Evolutionary conservation across 768 basidiomycete genomes (phyloP).

Genomic region (Tulasnella sp.): DNA sequence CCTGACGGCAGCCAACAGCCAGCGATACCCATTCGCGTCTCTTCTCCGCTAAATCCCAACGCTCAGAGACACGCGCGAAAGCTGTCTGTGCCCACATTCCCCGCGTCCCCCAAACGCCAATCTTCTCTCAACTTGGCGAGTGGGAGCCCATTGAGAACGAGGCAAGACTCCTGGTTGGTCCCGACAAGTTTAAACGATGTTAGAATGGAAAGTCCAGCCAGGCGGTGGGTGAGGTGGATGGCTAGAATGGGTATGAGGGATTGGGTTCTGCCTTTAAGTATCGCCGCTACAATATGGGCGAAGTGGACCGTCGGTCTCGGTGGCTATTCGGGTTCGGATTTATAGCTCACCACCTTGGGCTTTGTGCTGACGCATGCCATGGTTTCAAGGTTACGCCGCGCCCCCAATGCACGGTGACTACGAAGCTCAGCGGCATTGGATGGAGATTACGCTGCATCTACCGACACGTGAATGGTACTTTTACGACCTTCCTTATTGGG

Average conservation of each 20-base stretch:
- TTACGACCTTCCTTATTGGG: constrained; percentile 90
- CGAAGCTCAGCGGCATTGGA: constrained; percentile 94
- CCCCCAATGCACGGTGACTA: constrained; percentile 92
- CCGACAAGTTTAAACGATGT: constrained; percentile 26
- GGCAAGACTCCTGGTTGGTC: constrained; percentile 8
- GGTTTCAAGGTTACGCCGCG: constrained; percentile 57
- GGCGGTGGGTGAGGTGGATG: constrained; percentile 79
- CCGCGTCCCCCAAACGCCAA: constrained; percentile 16
- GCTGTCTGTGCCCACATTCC: constrained; percentile 25
- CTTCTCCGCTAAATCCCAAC: constrained; percentile 31
- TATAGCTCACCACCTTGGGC: neutral
- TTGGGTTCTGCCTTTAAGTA: constrained; percentile 61
- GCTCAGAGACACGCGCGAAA: constrained; percentile 23
- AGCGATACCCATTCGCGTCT: constrained; percentile 23
- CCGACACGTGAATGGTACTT: constrained; percentile 81
- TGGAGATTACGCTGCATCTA: constrained; percentile 83
- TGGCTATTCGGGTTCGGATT: constrained; percentile 73
- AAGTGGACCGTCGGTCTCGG: constrained; percentile 75
- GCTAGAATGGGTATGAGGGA: constrained; percentile 63
- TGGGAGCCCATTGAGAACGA: neutral
- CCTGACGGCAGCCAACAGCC: constrained; percentile 3
- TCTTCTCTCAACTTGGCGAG: constrained; percentile 1
- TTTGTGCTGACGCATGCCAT: neutral
- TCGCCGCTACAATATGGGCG: constrained; percentile 60
- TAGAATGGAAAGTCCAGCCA: constrained; percentile 47